These are phyloP conservation scores for Ganoderma sinense DNA, from an alignment of 1,284 basidiomycete genomes.

Conservation along the genomic window DNA sequence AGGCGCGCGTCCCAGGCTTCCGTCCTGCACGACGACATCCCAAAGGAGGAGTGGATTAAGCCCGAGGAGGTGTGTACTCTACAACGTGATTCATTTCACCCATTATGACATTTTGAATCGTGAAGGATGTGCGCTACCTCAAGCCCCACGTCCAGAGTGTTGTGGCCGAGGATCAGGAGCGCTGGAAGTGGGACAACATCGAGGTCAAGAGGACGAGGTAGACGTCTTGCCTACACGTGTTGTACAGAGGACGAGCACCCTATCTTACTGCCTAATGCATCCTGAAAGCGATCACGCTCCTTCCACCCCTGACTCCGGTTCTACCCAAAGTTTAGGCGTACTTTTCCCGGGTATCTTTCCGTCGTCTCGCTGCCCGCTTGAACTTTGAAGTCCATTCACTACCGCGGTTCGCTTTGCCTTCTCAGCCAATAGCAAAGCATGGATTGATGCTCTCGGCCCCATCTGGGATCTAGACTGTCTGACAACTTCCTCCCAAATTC, in stretches of 20 bases:
- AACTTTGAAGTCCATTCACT: too few relatives aligned
- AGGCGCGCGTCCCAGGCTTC: slow-evolving; percentile 86
- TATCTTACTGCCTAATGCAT: slow-evolving; percentile 23
- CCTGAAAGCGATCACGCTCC: slow-evolving; percentile 1
- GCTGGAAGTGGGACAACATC: slow-evolving; percentile 85
- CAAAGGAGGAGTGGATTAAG: slow-evolving; percentile 88
- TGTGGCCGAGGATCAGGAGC: slow-evolving; percentile 81
- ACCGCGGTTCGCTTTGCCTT: neutral
- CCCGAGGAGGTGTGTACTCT: slow-evolving; percentile 73
- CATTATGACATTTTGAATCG: slow-evolving; percentile 11
- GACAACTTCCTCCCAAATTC: neutral
- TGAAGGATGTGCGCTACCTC: slow-evolving; percentile 92
- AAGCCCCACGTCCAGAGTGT: slow-evolving; percentile 83
- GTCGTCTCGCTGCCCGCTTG: neutral
- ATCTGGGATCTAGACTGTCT: neutral
- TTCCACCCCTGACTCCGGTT: neutral
- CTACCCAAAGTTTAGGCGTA: neutral
- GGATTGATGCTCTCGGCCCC: neutral
- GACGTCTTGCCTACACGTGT: slow-evolving; percentile 27
- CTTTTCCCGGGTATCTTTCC: neutral
- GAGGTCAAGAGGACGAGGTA: slow-evolving; percentile 66
- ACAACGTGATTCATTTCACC: neutral
- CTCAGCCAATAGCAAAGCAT: neutral
- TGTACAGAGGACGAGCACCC: slow-evolving; percentile 16
- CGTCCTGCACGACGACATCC: slow-evolving; percentile 83